Base-by-base conservation (phyloP, 352 stramenopile species). In the Globisporangium abappressorium region DNA sequence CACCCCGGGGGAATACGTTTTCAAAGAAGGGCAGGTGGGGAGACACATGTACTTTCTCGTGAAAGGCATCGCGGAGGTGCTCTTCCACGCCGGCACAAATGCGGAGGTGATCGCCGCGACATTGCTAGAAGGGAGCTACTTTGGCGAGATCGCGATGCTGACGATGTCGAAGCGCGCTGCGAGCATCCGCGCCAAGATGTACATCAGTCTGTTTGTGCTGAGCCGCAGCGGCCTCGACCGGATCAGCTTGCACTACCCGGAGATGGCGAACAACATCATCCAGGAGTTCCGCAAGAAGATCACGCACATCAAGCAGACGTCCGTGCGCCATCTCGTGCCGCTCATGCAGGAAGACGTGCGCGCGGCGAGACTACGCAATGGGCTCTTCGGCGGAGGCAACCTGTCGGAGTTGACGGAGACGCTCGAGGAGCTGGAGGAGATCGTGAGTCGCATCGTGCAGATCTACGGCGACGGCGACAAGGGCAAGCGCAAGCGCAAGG, bases 11-110 rank as follows among this genome's bases (percentile, higher is more conserved):
- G 84, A 94, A 63, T 94, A 87, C 58, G 83, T 94, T 3, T 94
- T 94, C 73, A 91, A 94, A 57, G 84, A 94, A 79, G 86, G 86
- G 6, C 81, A 92, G 62, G 72, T 93, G 0, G 86, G 86, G 12
- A 77, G 86, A 2, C 84, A 94, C 74, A 94, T 94, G 86, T 94
- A 94, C 59, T 94, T 94, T 65, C 73, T 94, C 8, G 81, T 93
- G 56, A 92, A 91, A 57, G 86, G 86, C 11, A 71, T 77, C 7
- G 86, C 84, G 14, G 86, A 93, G 62, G 81, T 94, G 9, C 64
- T 94, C 0, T 91, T 92, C 62, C 75, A 90, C 49, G 86, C 81
- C 0, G 78, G 75, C 1, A 84, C 81, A 4, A 68, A 61, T 9
- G 69, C 81, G 24, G 84, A 94, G 57, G 70, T 82, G 6, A 78